Evolutionary conservation across 2,329 filamentous ascomycete genomes (phyloP).

Genomic region (Penicillium capsulatum): DNA sequence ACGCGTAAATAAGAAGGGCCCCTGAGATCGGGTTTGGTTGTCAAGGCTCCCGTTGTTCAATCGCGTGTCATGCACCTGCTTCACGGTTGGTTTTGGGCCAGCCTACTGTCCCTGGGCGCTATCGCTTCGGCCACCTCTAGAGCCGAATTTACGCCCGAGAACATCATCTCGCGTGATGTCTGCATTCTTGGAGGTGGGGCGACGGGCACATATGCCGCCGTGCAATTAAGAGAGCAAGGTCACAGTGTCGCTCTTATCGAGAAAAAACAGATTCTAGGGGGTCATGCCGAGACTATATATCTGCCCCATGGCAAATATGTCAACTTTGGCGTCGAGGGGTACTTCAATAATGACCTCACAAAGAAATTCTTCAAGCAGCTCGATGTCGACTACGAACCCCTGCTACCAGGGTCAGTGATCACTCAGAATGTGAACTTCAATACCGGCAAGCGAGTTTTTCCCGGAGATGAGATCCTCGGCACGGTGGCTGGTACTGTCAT

Average conservation of each 20-base stretch:
- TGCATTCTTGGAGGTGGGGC: conserved; percentile 30
- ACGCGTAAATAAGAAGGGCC: too few relatives aligned
- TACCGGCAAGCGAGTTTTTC: conserved; percentile 16
- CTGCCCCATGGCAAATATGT: conserved; percentile 16
- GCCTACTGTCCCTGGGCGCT: neutral
- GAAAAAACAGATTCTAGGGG: conserved; percentile 23
- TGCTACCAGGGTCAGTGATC: neutral
- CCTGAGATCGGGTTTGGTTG: too few relatives aligned
- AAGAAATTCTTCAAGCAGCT: conserved; percentile 24
- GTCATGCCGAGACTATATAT: conserved; percentile 25
- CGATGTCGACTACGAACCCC: conserved; percentile 14
- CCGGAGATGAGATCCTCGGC: conserved; percentile 9
- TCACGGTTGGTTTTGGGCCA: too few relatives aligned
- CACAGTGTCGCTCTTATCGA: conserved; percentile 28
- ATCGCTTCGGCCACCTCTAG: neutral
- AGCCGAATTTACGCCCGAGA: too few relatives aligned
- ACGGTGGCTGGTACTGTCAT: conserved; percentile 10
- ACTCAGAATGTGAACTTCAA: conserved; percentile 19
- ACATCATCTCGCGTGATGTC: too few relatives aligned
- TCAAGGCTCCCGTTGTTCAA: neutral
- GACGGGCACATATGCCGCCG: conserved; percentile 29
- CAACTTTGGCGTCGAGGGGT: conserved; percentile 31
- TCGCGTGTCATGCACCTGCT: neutral
- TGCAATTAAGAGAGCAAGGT: conserved; percentile 24
- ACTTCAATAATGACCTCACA: conserved; percentile 18